Base-by-base conservation (phyloP, 306 rosid genomes). In the Cicer judaicum region DNA sequence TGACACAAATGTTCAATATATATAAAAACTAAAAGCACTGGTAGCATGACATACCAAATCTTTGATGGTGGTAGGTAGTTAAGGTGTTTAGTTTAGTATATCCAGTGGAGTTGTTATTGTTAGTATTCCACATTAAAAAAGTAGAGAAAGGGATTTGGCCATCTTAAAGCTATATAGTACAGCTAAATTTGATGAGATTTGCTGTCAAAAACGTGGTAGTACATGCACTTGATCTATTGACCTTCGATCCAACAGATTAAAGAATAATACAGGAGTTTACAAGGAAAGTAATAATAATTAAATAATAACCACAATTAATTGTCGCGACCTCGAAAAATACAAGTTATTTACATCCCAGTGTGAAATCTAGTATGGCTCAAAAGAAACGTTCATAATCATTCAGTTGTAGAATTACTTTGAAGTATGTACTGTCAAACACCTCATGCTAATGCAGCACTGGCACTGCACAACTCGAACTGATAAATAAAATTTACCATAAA, bases 111-210 rank as follows among this genome's bases (percentile, higher is more conserved):
- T 29, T 57, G 77, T 16, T 72, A 72, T 64, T 7, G 83, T 36
- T 72, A 43, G 68, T 64, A 62, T 71, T 62, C 56, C 50, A 70
- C 39, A 0, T 8, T 48, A 5, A 52, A 42, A 72, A 64, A 16
- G 7, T 18, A 44, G 2, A 43, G 52, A 60, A 63, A 62, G 16
- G 55, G 53, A 57, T 64, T 46, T 44, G 43, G 74, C 68, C 62
- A 79, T 29, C 74, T 42, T 54, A 79, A 64, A 72, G 49, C 12
- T 43, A 7, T 43, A 7, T 39, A 15, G 16, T 46, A 34, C 83
- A 79, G 62, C 83, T 36, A 65, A 55, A 39, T 18, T 71, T 34
- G 77, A 49, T 78, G 49, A 60, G 70, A 70, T 78, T 64, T 79
- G 74, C 61, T 18, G 73, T 79, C 24, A 36, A 66, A 55, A 55